Evolutionary conservation across 2,329 filamentous ascomycete genomes (phyloP).

Genomic region (Aschersonia sp.): DNA sequence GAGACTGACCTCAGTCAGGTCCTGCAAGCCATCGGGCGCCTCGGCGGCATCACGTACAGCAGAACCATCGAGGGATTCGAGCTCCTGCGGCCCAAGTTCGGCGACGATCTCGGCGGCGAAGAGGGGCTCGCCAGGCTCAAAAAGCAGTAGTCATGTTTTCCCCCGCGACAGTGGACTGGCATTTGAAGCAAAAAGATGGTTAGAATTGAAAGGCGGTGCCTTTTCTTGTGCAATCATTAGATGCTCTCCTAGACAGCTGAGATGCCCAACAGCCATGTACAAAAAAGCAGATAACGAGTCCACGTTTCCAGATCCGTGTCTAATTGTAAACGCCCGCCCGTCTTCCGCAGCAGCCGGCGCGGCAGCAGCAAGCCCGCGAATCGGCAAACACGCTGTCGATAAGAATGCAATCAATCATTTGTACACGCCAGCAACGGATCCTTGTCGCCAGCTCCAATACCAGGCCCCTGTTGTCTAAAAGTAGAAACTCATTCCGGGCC

Average conservation of each 20-base stretch:
- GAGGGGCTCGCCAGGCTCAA: slow-evolving; percentile 36
- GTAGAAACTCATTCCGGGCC: slow-evolving; percentile 44
- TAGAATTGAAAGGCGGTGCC: no score
- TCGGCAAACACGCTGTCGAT: no score
- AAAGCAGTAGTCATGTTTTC: not conserved
- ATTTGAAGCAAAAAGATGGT: not conserved
- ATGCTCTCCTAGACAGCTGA: no score
- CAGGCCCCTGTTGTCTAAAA: slow-evolving; percentile 19
- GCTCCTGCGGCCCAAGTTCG: slow-evolving; percentile 47
- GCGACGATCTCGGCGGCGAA: slow-evolving; percentile 32
- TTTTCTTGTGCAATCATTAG: no score
- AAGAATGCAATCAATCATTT: no score
- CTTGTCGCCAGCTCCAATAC: not conserved
- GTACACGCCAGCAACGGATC: no score
- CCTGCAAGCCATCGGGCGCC: slow-evolving; percentile 57
- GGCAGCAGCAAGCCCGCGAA: no score
- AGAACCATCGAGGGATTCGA: slow-evolving; percentile 57
- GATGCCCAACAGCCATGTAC: no score
- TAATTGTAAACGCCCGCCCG: no score
- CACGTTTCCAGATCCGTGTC: no score
- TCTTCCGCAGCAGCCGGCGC: no score
- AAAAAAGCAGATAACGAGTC: no score
- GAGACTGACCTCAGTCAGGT: slow-evolving; percentile 26
- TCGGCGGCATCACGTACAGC: slow-evolving; percentile 80
- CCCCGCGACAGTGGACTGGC: not conserved